Conservation (phyloP, 306 rosid species). For the Vigna radiata region DNA sequence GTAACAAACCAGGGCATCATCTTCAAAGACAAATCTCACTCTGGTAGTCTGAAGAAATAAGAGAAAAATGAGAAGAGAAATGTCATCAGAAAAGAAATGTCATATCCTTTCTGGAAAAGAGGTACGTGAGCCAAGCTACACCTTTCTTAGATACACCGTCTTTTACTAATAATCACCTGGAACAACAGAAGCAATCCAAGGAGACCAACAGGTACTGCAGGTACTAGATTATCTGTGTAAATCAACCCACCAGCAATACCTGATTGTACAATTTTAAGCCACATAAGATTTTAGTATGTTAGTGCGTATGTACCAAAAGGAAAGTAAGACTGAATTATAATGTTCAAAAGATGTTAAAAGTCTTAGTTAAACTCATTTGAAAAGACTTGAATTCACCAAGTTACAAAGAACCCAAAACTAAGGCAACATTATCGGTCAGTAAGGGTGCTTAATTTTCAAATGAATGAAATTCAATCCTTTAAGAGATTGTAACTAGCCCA, state of each 20-base stretch:
- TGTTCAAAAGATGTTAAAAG: slow-evolving; percentile 2
- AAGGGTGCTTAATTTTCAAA: neutral
- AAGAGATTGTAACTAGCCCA: neutral
- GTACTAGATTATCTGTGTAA: slow-evolving; percentile 75
- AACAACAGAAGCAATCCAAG: slow-evolving; percentile 88
- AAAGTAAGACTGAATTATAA: neutral
- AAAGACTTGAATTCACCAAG: slow-evolving; percentile 22
- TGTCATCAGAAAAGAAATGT: slow-evolving; percentile 10
- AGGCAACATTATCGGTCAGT: slow-evolving; percentile 5
- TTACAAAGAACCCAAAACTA: slow-evolving; percentile 29
- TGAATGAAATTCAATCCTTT: slow-evolving; percentile 25
- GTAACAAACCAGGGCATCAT: slow-evolving; percentile 84
- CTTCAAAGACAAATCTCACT: slow-evolving; percentile 87
- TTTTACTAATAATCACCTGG: slow-evolving; percentile 65
- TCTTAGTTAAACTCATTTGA: neutral
- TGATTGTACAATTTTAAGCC: slow-evolving; percentile 48
- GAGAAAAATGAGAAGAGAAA: slow-evolving; percentile 32
- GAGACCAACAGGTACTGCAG: slow-evolving; percentile 86
- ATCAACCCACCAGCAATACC: slow-evolving; percentile 85
- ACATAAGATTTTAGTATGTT: slow-evolving; percentile 3
- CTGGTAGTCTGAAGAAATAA: slow-evolving; percentile 73
- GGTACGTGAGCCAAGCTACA: neutral
- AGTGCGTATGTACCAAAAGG: slow-evolving; percentile 22
- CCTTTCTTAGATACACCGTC: slow-evolving; percentile 6
- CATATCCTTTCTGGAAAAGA: neutral